Evolutionary conservation across 352 stramenopile genomes (phyloP), one percentile per base, ranked within the genome.

Genomic region (Globisporangium apiculatum): DNA sequence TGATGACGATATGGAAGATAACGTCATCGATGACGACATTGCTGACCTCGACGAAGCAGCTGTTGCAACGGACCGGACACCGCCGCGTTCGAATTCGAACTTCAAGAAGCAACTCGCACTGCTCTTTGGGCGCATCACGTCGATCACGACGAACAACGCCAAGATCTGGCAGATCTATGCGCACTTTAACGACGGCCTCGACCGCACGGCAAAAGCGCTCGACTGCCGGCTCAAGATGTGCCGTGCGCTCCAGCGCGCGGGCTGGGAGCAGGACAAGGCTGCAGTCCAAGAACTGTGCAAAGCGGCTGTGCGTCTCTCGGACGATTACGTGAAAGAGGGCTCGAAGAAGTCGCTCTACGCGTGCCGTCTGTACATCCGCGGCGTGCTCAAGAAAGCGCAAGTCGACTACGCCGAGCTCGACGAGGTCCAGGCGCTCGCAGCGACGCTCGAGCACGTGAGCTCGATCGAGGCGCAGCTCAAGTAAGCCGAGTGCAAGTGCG

Each of bases 121-220:
- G 66, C 76, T 95, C 24, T 85, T 92, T 55, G 80, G 79, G 2
- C 83, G 80, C 46, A 73, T 91, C 58, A 91, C 79, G 60, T 85
- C 78, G 40, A 84, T 91, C 57, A 71, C 82, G 56, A 89, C 83
- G 12, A 91, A 78, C 61, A 82, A 89, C 58, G 59, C 82, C 17
- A 86, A 86, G 62, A 72, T 95, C 57, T 95, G 83, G 83, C 78
- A 89, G 58, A 68, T 92, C 31, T 93, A 91, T 52, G 86, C 83
- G 48, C 78, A 87, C 67, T 90, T 89, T 49, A 89, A 90, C 60
- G 76, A 91, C 57, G 79, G 75, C 15, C 63, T 84, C 7, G 75
- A 69, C 0, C 74, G 84, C 18, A 64, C 65, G 35, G 72, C 87
- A 52, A 91, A 91, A 57, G 85, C 79, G 10, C 76, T 86, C 18